Conservation (phyloP, 1,139 yeast species). For the Scheffersomyces parashehatae region DNA sequence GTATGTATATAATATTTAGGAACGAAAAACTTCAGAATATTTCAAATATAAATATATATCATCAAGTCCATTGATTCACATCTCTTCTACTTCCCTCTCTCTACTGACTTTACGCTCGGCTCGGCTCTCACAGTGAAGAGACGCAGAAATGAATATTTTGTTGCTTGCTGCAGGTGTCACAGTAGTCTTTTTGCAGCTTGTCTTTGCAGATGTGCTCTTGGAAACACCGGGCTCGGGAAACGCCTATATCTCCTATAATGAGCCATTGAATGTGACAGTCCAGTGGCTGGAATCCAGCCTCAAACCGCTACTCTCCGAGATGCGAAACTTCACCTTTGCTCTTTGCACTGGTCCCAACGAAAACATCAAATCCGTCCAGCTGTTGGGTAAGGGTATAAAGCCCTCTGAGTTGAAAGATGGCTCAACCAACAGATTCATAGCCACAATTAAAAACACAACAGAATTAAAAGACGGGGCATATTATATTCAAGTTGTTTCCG, state of each 20-base stretch:
- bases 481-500: constrained; percentile 4
- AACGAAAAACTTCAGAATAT: no score
- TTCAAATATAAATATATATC: no score
- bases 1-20: no score
- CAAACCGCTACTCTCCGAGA: not conserved
- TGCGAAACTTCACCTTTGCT: constrained; percentile 6
- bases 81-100: no score
- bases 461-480: not conserved
- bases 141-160: no score
- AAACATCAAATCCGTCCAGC: constrained; percentile 3
- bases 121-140: no score
- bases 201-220: not conserved
- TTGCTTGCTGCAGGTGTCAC: not conserved
- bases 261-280: not conserved
- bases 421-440: not conserved
- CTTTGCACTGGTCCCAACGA: constrained; percentile 6
- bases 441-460: not conserved
- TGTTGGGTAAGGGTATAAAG: not conserved
- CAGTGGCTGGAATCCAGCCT: not conserved
- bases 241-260: not conserved
- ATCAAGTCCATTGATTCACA: no score
- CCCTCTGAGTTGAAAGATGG: not conserved
- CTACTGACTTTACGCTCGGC: no score
- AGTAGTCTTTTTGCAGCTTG: not conserved
- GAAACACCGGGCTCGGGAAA: not conserved